Base-by-base conservation (phyloP, 164 flowering plant species). In the Cinnamomum chago region DNA sequence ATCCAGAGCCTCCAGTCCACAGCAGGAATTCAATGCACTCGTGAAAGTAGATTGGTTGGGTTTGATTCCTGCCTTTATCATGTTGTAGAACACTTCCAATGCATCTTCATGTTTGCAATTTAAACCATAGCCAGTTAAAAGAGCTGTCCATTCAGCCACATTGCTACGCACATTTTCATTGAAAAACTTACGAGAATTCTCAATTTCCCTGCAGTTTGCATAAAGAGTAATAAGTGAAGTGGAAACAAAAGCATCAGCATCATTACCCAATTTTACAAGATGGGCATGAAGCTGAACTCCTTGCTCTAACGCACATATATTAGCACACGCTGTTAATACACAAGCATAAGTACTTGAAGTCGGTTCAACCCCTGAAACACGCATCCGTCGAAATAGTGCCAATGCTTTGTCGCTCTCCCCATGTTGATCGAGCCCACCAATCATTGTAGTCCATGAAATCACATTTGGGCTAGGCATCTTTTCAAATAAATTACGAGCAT, bases 1-100 rank as follows among this genome's bases (percentile, higher is more conserved):
- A 62, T 77, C 76, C 28, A 77, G 72, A 52, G 73, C 70, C 70
- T 69, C 80, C 52, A 77, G 68, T 25, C 73, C 73, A 73, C 35
- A 62, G 30, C 76, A 68, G 23, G 73, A 73, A 51, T 77, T 73
- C 69, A 77, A 30, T 23, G 64, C 68, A 22, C 76, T 77, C 13
- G 80, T 77, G 68, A 77, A 77, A 23, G 80, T 77, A 20, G 76
- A 73, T 20, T 68, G 76, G 62, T 77, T 77, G 23, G 80, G 80
- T 40, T 68, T 51, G 14, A 77, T 23, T 17, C 73, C 70, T 6
- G 7, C 58, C 35, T 28, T 62, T 58, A 51, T 68, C 80, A 77
- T 50, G 67, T 50, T 30, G 27, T 4, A 50, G 23, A 77, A 69
- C 70, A 77, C 76, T 22, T 30, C 33, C 27, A 77, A 51, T 0